Conservation (phyloP, 352 stramenopile species). For the Peronospora tabacina region DNA sequence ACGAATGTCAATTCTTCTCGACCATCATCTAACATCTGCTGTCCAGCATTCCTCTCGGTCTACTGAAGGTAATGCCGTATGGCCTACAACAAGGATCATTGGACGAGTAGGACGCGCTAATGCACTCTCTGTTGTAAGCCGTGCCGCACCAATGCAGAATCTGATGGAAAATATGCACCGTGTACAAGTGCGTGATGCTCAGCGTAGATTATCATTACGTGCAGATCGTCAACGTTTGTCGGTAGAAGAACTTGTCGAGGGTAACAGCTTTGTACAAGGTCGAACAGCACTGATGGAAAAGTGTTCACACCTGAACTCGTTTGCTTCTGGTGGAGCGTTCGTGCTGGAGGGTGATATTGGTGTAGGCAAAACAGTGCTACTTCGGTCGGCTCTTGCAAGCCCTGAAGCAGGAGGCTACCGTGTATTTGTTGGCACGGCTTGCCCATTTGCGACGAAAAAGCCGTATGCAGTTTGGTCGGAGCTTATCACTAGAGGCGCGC, state of each 20-base stretch:
- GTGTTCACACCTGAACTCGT: slow-evolving; percentile 58
- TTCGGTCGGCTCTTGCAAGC: slow-evolving; percentile 48
- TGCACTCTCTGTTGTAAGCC: slow-evolving; percentile 24
- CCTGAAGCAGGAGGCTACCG: slow-evolving; percentile 45
- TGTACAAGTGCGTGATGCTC: slow-evolving; percentile 76
- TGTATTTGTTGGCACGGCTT: slow-evolving; percentile 64
- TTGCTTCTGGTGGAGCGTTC: slow-evolving; percentile 58
- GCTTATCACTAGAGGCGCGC: slow-evolving; percentile 58
- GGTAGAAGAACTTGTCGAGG: slow-evolving; percentile 50
- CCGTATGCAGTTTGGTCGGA: slow-evolving; percentile 77
- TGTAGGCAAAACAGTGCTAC: slow-evolving; percentile 74
- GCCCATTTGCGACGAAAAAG: slow-evolving; percentile 62
- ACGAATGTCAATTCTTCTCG: slow-evolving; percentile 76
- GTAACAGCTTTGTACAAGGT: slow-evolving; percentile 45
- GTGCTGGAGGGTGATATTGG: slow-evolving; percentile 80
- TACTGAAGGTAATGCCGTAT: slow-evolving; percentile 6
- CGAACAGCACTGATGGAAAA: slow-evolving; percentile 50
- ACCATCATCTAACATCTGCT: slow-evolving; percentile 54
- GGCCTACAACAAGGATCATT: slow-evolving; percentile 18
- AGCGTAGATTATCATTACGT: slow-evolving; percentile 50
- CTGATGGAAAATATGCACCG: slow-evolving; percentile 84
- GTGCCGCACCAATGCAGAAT: slow-evolving; percentile 52
- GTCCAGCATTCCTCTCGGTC: slow-evolving; percentile 10
- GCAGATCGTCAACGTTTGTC: slow-evolving; percentile 41
- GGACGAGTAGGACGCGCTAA: slow-evolving; percentile 18